Conservation (phyloP, 257 asterid genomes). For the Anisodus tanguticus region DNA sequence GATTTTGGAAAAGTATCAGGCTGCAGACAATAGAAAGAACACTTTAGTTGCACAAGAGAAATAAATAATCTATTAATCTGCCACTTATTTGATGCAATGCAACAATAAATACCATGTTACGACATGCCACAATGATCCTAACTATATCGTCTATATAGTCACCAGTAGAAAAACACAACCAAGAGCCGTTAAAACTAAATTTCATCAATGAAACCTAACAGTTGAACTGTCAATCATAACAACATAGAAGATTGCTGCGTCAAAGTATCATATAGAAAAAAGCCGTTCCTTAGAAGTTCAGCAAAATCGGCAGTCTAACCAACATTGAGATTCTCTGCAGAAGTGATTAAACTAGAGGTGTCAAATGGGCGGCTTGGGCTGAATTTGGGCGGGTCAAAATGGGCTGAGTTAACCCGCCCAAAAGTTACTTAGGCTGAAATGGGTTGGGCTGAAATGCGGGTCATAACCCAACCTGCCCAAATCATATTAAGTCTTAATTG, state of each 20-base stretch:
- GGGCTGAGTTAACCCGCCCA: no score
- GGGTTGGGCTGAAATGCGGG: no score
- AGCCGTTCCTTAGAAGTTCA: not conserved
- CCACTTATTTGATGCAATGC: constrained; percentile 21
- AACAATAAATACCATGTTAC: constrained; percentile 17
- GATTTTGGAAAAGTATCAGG: constrained; percentile 87
- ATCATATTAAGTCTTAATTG: no score
- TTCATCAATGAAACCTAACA: constrained; percentile 8
- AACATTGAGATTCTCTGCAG: not conserved
- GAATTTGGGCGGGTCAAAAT: no score
- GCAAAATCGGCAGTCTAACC: constrained; percentile 2
- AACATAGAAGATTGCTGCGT: constrained; percentile 10
- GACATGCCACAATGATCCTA: constrained; percentile 5
- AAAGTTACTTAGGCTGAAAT: no score
- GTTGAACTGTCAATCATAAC: not conserved
- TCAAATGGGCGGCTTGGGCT: no score
- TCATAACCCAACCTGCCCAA: no score
- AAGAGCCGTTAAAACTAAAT: not conserved
- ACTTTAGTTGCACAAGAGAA: constrained; percentile 30
- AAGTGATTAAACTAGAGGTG: no score
- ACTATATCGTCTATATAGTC: not conserved
- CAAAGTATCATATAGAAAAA: constrained; percentile 1
- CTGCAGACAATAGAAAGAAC: constrained; percentile 54
- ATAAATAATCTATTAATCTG: not conserved
- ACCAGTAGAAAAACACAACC: constrained; percentile 3